phyloP scores from a whole-genome alignment of 2,329 filamentous ascomycete genomes.

The Chaetomiaceae sp. region DNA sequence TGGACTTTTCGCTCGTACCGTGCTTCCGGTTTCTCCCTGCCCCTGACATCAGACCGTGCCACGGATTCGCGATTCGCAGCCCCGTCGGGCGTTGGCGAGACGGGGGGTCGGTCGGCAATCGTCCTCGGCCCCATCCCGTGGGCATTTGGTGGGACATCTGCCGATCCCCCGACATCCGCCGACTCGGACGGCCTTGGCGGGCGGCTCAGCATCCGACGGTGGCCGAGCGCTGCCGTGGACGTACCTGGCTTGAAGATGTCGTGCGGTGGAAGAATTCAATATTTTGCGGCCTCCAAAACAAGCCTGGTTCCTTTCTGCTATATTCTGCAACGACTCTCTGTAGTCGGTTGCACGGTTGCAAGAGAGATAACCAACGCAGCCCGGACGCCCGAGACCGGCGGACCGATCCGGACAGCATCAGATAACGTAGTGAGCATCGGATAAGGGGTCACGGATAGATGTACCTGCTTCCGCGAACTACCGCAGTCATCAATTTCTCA shows the following conservation, averaged over 20 bases:
- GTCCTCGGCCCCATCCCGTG: constrained; percentile 10
- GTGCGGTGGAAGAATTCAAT: constrained; percentile 3
- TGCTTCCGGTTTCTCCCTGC: constrained; percentile 20
- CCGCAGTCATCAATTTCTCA: too few relatives aligned
- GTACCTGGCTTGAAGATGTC: background rate
- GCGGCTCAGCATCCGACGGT: constrained; percentile 11
- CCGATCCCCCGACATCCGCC: constrained; percentile 26
- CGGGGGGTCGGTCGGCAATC: constrained; percentile 16
- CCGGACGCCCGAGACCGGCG: too few relatives aligned
- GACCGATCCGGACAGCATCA: too few relatives aligned
- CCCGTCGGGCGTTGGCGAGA: background rate
- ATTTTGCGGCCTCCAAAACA: too few relatives aligned
- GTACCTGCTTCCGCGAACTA: too few relatives aligned
- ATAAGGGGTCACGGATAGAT: too few relatives aligned
- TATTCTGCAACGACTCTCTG: too few relatives aligned
- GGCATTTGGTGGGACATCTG: constrained; percentile 16
- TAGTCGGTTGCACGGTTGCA: too few relatives aligned
- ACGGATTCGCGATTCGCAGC: too few relatives aligned
- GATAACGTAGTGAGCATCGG: too few relatives aligned
- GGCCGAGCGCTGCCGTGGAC: constrained; percentile 11
- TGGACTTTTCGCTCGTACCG: background rate
- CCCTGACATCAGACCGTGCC: constrained; percentile 19
- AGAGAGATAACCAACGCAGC: too few relatives aligned
- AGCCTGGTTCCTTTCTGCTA: too few relatives aligned
- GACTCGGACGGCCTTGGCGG: constrained; percentile 22